Conservation (phyloP, 805 yeast species). For the Candida chilensis region DNA sequence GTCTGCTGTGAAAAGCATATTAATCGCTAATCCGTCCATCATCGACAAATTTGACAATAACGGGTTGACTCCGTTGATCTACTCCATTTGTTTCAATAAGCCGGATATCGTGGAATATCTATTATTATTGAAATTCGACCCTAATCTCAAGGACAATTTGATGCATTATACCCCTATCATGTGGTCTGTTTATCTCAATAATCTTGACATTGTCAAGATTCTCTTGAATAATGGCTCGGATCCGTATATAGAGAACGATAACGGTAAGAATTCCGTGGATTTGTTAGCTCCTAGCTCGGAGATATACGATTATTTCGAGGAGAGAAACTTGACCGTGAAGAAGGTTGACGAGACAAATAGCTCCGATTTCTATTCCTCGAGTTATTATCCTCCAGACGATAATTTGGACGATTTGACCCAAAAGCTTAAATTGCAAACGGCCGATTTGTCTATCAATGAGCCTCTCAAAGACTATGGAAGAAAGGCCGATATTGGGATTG, state of each 20-base stretch:
- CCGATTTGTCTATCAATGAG: slow-evolving; percentile 13
- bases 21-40: slow-evolving; percentile 11
- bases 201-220: slow-evolving; percentile 42
- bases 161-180: slow-evolving; percentile 61
- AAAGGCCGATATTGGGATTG: neutral
- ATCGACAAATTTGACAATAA: slow-evolving; percentile 10
- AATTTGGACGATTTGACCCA: slow-evolving; percentile 16
- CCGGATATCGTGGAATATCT: slow-evolving; percentile 39
- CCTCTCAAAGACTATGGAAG: neutral
- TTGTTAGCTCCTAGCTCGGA: slow-evolving; percentile 47
- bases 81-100: slow-evolving; percentile 47
- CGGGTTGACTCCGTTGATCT: slow-evolving; percentile 29
- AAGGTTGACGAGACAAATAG: neutral
- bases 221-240: slow-evolving; percentile 61
- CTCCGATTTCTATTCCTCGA: slow-evolving; percentile 4
- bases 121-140: slow-evolving; percentile 30
- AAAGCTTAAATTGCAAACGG: slow-evolving; percentile 28
- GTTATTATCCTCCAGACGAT: slow-evolving; percentile 5
- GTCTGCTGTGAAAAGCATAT: slow-evolving; percentile 17
- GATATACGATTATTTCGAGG: slow-evolving; percentile 48
- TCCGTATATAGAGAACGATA: slow-evolving; percentile 28
- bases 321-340: slow-evolving; percentile 28
- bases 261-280: slow-evolving; percentile 43
- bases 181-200: slow-evolving; percentile 76
- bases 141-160: slow-evolving; percentile 40